These are phyloP conservation scores for Syzygium aromaticum DNA, from an alignment of 345 rosid species.

Conservation along the genomic window DNA sequence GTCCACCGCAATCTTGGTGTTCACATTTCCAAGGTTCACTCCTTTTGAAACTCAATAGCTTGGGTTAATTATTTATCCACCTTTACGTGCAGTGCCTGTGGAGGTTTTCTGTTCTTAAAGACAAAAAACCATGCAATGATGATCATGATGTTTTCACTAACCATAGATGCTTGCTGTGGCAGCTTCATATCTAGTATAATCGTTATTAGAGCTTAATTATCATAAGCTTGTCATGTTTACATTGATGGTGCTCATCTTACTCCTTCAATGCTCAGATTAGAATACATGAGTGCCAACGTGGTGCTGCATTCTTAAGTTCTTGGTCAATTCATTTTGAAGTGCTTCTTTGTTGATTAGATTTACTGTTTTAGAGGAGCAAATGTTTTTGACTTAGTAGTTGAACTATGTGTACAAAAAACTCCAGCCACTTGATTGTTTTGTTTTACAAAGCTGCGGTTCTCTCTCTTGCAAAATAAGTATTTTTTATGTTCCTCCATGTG, in stretches of 20 bases:
- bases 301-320: not conserved
- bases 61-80: not conserved
- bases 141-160: not conserved
- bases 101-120: not conserved
- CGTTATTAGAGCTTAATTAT: not conserved
- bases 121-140: not conserved
- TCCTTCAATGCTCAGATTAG: not conserved
- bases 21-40: slow-evolving; percentile 76
- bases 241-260: not conserved
- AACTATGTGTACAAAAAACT: not conserved
- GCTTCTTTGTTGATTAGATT: not conserved
- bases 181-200: not conserved
- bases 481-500: not conserved
- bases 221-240: not conserved
- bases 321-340: not conserved
- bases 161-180: not conserved
- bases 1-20: slow-evolving; percentile 91
- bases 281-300: not conserved
- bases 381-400: not conserved
- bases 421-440: not conserved
- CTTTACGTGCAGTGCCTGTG: not conserved
- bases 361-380: not conserved
- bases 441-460: not conserved
- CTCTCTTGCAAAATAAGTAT: not conserved
- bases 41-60: not conserved